Percentiles rank a stretch among this genome's conserved stretches.
These are phyloP conservation scores for Cyberlindnera misumaiensis DNA, from an alignment of 805 yeast species.

Conservation along the genomic window DNA sequence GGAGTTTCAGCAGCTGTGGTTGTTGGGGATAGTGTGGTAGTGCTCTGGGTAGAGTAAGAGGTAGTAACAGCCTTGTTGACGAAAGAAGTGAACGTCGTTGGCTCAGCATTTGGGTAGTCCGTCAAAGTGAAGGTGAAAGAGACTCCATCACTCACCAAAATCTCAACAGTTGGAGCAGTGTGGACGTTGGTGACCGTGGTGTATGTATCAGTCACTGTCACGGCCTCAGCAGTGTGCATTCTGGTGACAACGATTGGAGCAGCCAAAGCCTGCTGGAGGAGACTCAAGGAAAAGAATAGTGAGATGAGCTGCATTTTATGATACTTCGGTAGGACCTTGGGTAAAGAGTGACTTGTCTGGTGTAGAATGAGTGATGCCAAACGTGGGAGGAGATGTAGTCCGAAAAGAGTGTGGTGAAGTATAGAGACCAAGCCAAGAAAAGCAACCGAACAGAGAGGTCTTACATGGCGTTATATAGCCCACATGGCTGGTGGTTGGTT, in stretches of 20 bases:
- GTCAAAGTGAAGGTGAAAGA: constrained; percentile 33
- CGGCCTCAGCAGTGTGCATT: constrained; percentile 48
- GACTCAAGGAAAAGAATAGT: constrained; percentile 5
- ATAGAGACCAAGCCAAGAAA: too few relatives aligned
- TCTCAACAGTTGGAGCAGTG: constrained; percentile 36
- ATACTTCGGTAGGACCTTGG: too few relatives aligned
- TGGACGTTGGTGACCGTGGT: constrained; percentile 33
- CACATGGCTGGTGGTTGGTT: too few relatives aligned
- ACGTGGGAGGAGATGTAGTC: not conserved
- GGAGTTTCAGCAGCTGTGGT: constrained; percentile 2
- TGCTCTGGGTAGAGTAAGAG: constrained; percentile 6
- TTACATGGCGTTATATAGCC: too few relatives aligned
- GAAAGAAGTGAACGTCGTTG: constrained; percentile 29
- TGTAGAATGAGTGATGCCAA: constrained; percentile 2
- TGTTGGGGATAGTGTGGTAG: constrained; percentile 15
- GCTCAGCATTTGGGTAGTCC: constrained; percentile 29
- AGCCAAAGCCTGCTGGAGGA: constrained; percentile 21
- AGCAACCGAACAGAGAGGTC: too few relatives aligned
- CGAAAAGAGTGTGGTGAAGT: not conserved
- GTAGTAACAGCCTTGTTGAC: constrained; percentile 10
- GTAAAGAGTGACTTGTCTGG: constrained; percentile 7
- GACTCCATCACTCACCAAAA: constrained; percentile 29
- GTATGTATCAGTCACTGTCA: constrained; percentile 37
- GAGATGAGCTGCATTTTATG: constrained; percentile 10
- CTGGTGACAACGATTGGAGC: constrained; percentile 42